These are phyloP conservation scores for Babesia caballi DNA, from an alignment of 169 alveolate species.

Conservation along the genomic window DNA sequence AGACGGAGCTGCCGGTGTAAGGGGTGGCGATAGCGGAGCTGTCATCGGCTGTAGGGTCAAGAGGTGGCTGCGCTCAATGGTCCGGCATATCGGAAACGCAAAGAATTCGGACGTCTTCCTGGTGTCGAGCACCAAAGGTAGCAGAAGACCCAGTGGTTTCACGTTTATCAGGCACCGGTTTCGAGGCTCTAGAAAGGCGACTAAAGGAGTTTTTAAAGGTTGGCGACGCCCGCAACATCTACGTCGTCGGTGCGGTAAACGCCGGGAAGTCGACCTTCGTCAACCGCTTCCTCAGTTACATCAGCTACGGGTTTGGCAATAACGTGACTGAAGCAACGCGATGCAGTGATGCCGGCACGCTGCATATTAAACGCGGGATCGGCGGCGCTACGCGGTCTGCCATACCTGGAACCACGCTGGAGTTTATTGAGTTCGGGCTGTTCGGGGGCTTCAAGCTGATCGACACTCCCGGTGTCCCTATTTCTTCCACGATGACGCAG, in stretches of 20 bases:
- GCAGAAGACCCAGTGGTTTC: background rate
- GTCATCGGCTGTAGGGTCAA: conserved; percentile 58
- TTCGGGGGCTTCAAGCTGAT: conserved; percentile 78
- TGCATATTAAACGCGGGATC: conserved; percentile 62
- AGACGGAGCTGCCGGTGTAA: conserved; percentile 48
- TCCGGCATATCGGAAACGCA: conserved; percentile 80
- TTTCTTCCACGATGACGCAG: conserved; percentile 66
- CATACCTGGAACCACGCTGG: conserved; percentile 84
- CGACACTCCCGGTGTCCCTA: conserved; percentile 86
- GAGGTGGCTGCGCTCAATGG: conserved; percentile 82
- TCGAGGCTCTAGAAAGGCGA: conserved; percentile 70
- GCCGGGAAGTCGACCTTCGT: conserved; percentile 85
- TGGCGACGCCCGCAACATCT: conserved; percentile 68
- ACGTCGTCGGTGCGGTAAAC: conserved; percentile 82
- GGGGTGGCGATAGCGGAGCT: background rate
- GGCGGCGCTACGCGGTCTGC: conserved; percentile 87
- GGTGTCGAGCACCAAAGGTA: conserved; percentile 71
- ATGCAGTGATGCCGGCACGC: conserved; percentile 66
- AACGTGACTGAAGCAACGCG: background rate
- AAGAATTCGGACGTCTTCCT: conserved; percentile 76
- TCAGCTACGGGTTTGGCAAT: conserved; percentile 66
- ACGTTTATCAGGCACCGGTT: conserved; percentile 51
- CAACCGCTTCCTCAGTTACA: conserved; percentile 78
- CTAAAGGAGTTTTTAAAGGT: conserved; percentile 63
- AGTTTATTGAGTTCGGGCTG: conserved; percentile 78